These are phyloP conservation scores for Vigna hirtella DNA, from an alignment of 306 rosid genomes.

Conservation along the genomic window DNA sequence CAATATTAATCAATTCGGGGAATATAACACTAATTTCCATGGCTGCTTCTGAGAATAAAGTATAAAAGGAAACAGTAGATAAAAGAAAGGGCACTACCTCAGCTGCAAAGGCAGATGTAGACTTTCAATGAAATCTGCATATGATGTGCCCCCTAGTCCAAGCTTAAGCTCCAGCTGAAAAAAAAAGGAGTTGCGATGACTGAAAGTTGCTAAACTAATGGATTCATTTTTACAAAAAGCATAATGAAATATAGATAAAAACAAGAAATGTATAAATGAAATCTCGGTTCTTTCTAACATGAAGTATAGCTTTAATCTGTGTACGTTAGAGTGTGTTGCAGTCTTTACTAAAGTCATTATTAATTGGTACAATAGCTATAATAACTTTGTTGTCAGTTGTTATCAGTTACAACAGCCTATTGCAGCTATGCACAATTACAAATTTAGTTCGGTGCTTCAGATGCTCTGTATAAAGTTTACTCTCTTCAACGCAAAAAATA, in stretches of 20 bases:
- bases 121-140: conserved; percentile 80
- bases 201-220: conserved; percentile 35
- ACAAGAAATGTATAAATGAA: neutral
- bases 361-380: neutral
- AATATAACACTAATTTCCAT: neutral
- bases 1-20: conserved; percentile 1
- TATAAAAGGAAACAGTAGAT: neutral
- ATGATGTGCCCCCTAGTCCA: conserved; percentile 96
- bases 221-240: conserved; percentile 10
- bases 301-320: neutral
- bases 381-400: neutral
- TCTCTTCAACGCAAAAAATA: too few species aligned
- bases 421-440: neutral
- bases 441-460: neutral
- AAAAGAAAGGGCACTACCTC: conserved; percentile 65
- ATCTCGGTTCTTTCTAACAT: neutral
- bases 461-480: too few species aligned
- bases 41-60: conserved; percentile 19
- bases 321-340: neutral
- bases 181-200: neutral
- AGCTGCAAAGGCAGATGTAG: conserved; percentile 92
- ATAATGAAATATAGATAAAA: conserved; percentile 2
- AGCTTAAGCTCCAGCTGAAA: conserved; percentile 90
- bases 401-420: neutral
- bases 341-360: neutral